Conservation (phyloP, 129 eudicot species). For the Glebionis coronaria region DNA sequence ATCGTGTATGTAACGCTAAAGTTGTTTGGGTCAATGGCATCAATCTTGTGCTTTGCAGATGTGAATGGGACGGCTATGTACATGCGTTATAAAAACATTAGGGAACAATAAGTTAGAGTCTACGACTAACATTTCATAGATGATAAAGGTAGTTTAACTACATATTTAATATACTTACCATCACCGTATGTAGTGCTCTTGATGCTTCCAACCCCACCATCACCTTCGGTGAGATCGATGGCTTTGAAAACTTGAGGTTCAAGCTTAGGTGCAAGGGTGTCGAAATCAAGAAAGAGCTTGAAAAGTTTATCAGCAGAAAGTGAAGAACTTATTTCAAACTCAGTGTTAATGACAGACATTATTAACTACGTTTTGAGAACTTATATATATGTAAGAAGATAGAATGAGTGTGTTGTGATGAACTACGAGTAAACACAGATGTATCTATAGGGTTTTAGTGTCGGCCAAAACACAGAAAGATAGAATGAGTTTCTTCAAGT, state of each 20-base stretch:
- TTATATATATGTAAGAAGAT: conserved; percentile 4
- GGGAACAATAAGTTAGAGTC: background rate
- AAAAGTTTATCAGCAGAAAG: conserved; percentile 36
- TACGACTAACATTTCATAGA: background rate
- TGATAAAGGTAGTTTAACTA: background rate
- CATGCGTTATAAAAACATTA: background rate
- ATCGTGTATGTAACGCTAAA: background rate
- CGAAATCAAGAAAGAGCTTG: conserved; percentile 29
- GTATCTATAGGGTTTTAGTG: conserved; percentile 6
- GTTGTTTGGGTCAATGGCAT: background rate
- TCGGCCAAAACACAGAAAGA: too few species aligned
- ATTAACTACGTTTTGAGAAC: background rate
- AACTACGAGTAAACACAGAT: background rate
- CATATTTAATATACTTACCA: conserved; percentile 18
- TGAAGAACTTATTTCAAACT: conserved; percentile 28
- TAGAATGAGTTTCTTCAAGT: background rate
- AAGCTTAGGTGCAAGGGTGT: conserved; percentile 39
- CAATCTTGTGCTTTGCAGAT: background rate
- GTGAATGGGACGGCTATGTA: background rate
- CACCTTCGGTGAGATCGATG: conserved; percentile 36
- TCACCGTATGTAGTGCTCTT: conserved; percentile 33
- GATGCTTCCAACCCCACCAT: conserved; percentile 48
- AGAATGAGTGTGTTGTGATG: conserved; percentile 7
- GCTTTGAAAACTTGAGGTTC: conserved; percentile 37
- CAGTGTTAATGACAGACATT: conserved; percentile 38